Evolutionary conservation across 345 rosid genomes (phyloP), one percentile per base, ranked within the genome.

Genomic region (Eucalyptus cladocalyx): DNA sequence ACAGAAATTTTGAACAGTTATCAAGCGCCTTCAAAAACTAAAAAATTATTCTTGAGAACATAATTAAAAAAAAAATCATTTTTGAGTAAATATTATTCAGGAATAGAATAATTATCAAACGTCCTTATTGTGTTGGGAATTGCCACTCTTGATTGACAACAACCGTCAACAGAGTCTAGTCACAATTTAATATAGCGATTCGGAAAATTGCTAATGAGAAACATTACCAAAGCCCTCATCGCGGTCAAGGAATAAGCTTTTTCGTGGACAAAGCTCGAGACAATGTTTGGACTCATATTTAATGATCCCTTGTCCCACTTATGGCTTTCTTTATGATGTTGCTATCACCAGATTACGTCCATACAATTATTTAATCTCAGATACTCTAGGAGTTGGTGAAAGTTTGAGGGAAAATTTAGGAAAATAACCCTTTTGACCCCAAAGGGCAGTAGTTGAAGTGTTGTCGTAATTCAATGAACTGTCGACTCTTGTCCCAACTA

Each of bases 11-110:
- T 53, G 58, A 53, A 21, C 1, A 21, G 26, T 53, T 53, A 21
- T 53, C 2, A 53, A 3, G 0, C 1, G 2, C 11, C 0, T 53
- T 53, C 24, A 53, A 53, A 53, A 53, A 53, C 5, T 53, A 1
- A 21, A 0, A 53, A 53, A 53, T 53, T 53, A 0, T 53, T 53
- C 0, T 53, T 21, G 0, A 53, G 5, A 21, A 53, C 0, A 8
- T 0, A 51, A 53, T 1, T 18, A 49, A 49, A 18, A 18, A 14
- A 50, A 8, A 53, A 19, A 19, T 53, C 11, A 19, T 8, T 53
- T 53, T 9, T 19, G 2, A 53, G 1, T 53, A 53, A 21, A 53
- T 19, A 21, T 53, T 53, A 53, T 53, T 53, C 0, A 0, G 0
- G 1, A 53, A 21, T 1, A 53, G 0, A 53, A 53, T 21, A 4